These are phyloP conservation scores for Bjerkandera adusta DNA, from an alignment of 1,284 basidiomycete species.

Conservation along the genomic window DNA sequence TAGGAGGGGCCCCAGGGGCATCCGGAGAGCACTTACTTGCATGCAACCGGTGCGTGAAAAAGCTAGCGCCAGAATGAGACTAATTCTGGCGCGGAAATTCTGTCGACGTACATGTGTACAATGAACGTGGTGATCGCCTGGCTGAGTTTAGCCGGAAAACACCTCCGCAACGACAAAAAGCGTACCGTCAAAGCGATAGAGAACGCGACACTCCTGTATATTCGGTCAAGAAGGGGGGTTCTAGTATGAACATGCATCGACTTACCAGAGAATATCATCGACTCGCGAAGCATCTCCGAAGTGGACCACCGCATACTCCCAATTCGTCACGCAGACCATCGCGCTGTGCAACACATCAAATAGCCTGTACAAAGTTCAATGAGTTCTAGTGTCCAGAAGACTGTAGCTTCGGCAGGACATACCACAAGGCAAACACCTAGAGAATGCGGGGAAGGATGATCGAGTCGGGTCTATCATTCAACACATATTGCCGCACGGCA, in stretches of 20 bases:
- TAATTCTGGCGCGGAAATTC: background rate
- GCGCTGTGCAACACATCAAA: conserved; percentile 12
- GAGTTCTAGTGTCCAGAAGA: background rate
- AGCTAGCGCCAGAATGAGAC: conserved; percentile 1
- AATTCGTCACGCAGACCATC: conserved; percentile 10
- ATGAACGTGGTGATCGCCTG: conserved; percentile 12
- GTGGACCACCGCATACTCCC: conserved; percentile 11
- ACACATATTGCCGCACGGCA: background rate
- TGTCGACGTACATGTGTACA: conserved; percentile 6
- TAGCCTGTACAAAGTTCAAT: background rate
- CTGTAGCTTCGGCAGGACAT: conserved; percentile 10
- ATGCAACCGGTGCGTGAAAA: conserved; percentile 11
- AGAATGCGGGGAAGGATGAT: background rate
- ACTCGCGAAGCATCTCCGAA: conserved; percentile 4
- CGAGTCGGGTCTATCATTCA: background rate
- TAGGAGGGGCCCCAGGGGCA: background rate
- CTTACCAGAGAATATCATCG: conserved; percentile 2
- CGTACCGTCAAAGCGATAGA: conserved; percentile 14
- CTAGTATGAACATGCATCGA: background rate
- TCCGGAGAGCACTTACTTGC: conserved; percentile 3
- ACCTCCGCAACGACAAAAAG: background rate
- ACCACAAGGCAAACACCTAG: conserved; percentile 14
- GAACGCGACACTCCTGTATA: conserved; percentile 13
- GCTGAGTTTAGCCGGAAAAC: background rate
- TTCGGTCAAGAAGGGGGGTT: background rate